These are phyloP conservation scores for Citropsis articulata DNA, from an alignment of 345 rosid genomes.

Conservation along the genomic window DNA sequence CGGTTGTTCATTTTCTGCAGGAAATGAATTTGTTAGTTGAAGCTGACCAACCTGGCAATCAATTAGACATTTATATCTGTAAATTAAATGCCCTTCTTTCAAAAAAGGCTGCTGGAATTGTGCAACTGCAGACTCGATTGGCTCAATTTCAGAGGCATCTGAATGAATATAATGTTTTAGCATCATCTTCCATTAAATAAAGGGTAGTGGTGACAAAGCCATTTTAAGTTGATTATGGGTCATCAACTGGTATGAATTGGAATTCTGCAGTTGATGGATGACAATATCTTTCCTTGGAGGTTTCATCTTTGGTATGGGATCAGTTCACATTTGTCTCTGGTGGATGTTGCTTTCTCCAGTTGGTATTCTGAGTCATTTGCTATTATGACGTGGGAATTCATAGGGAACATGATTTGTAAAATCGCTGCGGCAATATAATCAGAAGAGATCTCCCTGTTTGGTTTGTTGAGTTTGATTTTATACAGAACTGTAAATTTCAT, in stretches of 20 bases:
- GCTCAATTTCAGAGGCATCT: slow-evolving; percentile 52
- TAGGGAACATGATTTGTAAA: background rate
- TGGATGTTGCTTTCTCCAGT: background rate
- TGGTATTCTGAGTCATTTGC: background rate
- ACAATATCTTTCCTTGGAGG: background rate
- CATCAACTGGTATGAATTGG: background rate
- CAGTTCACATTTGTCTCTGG: background rate
- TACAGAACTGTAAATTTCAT: background rate
- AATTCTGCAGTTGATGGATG: background rate
- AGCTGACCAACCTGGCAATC: slow-evolving; percentile 68
- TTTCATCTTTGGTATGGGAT: background rate
- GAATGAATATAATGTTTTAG: slow-evolving; percentile 44
- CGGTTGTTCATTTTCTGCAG: slow-evolving; percentile 29
- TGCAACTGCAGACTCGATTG: slow-evolving; percentile 46
- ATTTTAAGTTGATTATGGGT: background rate
- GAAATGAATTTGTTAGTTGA: slow-evolving; percentile 59
- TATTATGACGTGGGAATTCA: background rate
- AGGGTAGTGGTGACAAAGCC: background rate
- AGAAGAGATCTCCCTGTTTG: background rate
- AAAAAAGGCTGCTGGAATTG: slow-evolving; percentile 58
- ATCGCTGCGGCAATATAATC: background rate
- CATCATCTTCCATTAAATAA: slow-evolving; percentile 27
- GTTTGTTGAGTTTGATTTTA: background rate
- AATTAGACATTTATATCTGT: slow-evolving; percentile 45
- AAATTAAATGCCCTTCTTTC: slow-evolving; percentile 52